A percentile compares a stretch with the other conserved stretches of the same genome.
Conservation (phyloP, 192 early-diverging fungal species). For the Paraglomus brasilianum region DNA sequence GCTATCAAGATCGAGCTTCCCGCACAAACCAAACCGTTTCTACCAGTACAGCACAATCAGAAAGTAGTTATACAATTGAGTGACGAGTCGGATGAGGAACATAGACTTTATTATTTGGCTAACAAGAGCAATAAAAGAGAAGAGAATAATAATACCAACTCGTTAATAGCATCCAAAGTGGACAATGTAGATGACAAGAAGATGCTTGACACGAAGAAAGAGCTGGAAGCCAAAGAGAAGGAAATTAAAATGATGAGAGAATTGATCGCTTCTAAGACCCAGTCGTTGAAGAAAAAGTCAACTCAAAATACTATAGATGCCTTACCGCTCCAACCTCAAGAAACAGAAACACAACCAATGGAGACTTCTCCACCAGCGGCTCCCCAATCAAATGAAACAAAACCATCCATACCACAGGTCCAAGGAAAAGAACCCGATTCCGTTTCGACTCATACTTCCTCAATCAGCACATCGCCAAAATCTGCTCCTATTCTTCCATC, state of each 20-base stretch:
- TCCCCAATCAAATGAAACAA: too few species aligned
- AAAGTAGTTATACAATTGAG: conserved; percentile 16
- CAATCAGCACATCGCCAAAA: too few species aligned
- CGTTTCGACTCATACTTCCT: too few species aligned
- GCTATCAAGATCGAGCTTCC: too few species aligned
- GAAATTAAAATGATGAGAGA: conserved; percentile 22
- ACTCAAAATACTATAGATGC: too few species aligned
- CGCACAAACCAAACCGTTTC: too few species aligned
- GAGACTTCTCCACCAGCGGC: too few species aligned
- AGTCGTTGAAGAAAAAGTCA: conserved; percentile 14
- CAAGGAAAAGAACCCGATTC: too few species aligned
- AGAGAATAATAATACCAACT: neutral
- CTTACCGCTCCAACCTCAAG: too few species aligned
- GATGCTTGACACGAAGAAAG: neutral
- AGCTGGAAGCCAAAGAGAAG: conserved; percentile 21
- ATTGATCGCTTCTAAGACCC: conserved; percentile 5
- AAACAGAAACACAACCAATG: too few species aligned
- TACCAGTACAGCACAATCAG: neutral
- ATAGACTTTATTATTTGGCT: neutral
- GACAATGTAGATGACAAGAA: neutral
- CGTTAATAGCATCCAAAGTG: neutral
- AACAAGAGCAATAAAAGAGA: neutral
- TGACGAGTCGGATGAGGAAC: conserved; percentile 12
- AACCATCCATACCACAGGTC: too few species aligned
- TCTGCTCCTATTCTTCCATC: too few species aligned